phyloP scores from a whole-genome alignment of 1,284 basidiomycete genomes.

The Salmacisia buchloeana region DNA sequence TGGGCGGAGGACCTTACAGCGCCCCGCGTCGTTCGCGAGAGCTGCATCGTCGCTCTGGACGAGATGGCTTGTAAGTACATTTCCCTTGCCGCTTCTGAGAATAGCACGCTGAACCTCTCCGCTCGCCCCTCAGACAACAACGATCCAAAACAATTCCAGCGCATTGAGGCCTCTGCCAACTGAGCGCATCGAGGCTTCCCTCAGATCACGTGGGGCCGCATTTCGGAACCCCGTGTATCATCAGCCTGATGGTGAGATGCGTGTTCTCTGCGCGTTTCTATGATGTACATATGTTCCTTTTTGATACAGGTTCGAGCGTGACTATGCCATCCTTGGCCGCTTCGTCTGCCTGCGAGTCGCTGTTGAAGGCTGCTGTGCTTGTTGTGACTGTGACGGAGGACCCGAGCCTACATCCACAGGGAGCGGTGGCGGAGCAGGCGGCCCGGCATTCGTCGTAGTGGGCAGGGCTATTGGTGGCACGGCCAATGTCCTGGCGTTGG shows the following conservation, averaged over 20 bases:
- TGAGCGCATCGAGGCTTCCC: neutral
- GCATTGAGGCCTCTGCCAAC: no score
- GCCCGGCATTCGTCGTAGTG: neutral
- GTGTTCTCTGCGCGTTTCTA: no score
- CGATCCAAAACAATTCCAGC: slow-evolving; percentile 49
- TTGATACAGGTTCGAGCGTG: no score
- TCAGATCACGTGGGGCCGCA: no score
- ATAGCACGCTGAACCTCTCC: neutral
- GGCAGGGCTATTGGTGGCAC: neutral
- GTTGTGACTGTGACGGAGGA: neutral
- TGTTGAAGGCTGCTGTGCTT: neutral
- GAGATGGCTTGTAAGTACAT: slow-evolving; percentile 35
- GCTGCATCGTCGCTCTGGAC: slow-evolving; percentile 91
- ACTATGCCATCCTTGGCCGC: neutral
- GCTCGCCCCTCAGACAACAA: slow-evolving; percentile 39
- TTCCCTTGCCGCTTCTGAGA: neutral
- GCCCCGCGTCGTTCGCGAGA: slow-evolving; percentile 86
- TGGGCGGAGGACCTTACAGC: slow-evolving; percentile 74
- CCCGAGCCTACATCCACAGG: neutral
- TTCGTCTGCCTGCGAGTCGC: neutral
- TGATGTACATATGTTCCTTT: no score
- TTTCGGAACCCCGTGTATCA: no score
- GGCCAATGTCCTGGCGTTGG: no score
- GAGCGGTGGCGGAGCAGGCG: neutral
- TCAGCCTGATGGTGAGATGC: no score